These are phyloP conservation scores for Parsonsia alboflavescens DNA, from an alignment of 257 asterid genomes.

Conservation along the genomic window DNA sequence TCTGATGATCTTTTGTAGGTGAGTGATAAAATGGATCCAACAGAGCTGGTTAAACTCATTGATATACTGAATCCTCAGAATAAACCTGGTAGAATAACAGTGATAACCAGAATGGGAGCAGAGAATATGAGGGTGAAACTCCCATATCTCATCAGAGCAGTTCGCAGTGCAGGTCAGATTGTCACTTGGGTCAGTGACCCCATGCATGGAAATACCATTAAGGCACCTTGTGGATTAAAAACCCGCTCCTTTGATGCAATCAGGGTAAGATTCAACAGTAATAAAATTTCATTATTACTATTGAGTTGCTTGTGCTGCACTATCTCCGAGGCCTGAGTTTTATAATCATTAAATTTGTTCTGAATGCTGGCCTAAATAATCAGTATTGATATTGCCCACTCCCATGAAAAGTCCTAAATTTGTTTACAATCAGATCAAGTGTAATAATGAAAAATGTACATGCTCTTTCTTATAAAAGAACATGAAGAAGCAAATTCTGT, in stretches of 20 bases:
- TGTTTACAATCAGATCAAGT: neutral
- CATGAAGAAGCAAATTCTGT: neutral
- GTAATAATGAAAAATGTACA: neutral
- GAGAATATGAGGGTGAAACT: constrained; percentile 74
- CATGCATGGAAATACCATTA: constrained; percentile 74
- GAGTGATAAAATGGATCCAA: constrained; percentile 72
- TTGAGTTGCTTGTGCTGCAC: neutral
- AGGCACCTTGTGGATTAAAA: constrained; percentile 78
- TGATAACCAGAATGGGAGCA: constrained; percentile 71
- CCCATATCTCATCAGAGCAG: constrained; percentile 62
- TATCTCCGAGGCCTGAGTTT: neutral
- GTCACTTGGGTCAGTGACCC: constrained; percentile 88
- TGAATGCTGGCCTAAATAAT: neutral
- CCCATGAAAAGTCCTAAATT: neutral
- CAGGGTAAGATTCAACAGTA: constrained; percentile 31
- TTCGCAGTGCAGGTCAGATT: constrained; percentile 66
- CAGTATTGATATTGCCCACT: neutral
- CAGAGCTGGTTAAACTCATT: constrained; percentile 60
- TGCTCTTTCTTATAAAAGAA: too few relatives aligned
- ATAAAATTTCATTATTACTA: neutral
- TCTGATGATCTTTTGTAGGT: constrained; percentile 31
- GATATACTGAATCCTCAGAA: constrained; percentile 68
- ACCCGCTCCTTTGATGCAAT: constrained; percentile 76
- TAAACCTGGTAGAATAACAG: constrained; percentile 65
- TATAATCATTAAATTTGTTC: neutral